Percentiles rank a stretch among this genome's conserved stretches.
phyloP scores from a whole-genome alignment of 331 rosid genomes.

The Phaseolus coccineus region DNA sequence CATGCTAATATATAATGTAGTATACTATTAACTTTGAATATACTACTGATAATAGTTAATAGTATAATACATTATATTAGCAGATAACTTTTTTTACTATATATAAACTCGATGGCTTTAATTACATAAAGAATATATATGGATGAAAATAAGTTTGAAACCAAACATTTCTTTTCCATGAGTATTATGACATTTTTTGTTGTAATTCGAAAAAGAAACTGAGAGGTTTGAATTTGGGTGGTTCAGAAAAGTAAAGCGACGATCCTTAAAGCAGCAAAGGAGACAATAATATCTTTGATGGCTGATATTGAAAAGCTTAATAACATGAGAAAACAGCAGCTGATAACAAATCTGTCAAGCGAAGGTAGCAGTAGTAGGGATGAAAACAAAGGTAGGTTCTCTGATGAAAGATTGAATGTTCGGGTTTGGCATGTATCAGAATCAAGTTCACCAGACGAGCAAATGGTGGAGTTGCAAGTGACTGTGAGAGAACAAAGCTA shows the following conservation, averaged over 20 bases:
- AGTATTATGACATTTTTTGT: neutral
- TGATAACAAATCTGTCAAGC: slow-evolving; percentile 46
- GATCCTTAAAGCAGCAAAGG: slow-evolving; percentile 70
- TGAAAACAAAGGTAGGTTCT: slow-evolving; percentile 6
- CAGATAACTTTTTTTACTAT: too few species aligned
- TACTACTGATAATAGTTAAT: too few species aligned
- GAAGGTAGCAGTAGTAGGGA: neutral
- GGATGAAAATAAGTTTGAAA: too few species aligned
- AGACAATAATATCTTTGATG: slow-evolving; percentile 59
- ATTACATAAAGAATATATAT: too few species aligned
- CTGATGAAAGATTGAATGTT: slow-evolving; percentile 54
- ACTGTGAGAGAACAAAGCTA: slow-evolving; percentile 49
- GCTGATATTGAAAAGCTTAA: slow-evolving; percentile 64
- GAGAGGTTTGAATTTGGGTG: neutral
- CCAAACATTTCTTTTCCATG: too few species aligned
- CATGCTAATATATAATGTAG: too few species aligned
- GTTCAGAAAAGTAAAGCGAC: slow-evolving; percentile 80
- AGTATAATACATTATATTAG: too few species aligned
- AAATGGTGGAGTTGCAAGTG: slow-evolving; percentile 66
- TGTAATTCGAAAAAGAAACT: neutral
- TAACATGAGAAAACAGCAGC: slow-evolving; percentile 54
- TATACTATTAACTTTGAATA: too few species aligned
- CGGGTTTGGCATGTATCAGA: slow-evolving; percentile 49
- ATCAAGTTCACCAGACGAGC: slow-evolving; percentile 55
- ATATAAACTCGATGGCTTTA: too few species aligned